These are phyloP conservation scores for Vachellia collinsii DNA, from an alignment of 306 rosid species.

Conservation along the genomic window DNA sequence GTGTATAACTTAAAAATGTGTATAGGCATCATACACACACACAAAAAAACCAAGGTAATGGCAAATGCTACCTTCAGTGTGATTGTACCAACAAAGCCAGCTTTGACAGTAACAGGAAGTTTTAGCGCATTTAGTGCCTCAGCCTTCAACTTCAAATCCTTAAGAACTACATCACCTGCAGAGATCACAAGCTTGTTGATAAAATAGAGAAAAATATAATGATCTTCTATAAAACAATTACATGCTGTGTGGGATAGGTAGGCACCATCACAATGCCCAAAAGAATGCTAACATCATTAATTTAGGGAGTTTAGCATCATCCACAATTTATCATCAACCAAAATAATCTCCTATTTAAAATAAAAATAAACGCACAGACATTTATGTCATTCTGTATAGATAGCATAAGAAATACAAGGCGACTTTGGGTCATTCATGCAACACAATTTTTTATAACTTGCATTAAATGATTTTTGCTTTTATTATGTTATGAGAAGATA, in stretches of 20 bases:
- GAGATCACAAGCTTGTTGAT: constrained; percentile 37
- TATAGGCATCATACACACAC: not conserved
- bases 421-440: not conserved
- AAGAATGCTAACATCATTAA: not conserved
- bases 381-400: not conserved
- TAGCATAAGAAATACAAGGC: not conserved
- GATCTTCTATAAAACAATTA: not conserved
- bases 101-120: constrained; percentile 94
- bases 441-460: not conserved
- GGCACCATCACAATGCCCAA: not conserved
- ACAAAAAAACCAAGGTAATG: constrained; percentile 24
- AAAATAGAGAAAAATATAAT: constrained; percentile 6
- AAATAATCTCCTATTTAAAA: not conserved
- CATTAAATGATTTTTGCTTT: not conserved
- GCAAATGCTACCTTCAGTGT: constrained; percentile 77
- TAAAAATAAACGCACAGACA: not conserved
- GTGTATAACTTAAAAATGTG: not conserved
- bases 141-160: constrained; percentile 90
- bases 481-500: not conserved
- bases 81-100: constrained; percentile 94
- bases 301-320: not conserved
- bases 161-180: constrained; percentile 95
- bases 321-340: not conserved
- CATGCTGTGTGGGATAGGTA: not conserved
- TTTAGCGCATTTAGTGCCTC: constrained; percentile 92